phyloP scores from a whole-genome alignment of 495 filamentous ascomycete genomes.

The Thermothielavioides terrestris region DNA sequence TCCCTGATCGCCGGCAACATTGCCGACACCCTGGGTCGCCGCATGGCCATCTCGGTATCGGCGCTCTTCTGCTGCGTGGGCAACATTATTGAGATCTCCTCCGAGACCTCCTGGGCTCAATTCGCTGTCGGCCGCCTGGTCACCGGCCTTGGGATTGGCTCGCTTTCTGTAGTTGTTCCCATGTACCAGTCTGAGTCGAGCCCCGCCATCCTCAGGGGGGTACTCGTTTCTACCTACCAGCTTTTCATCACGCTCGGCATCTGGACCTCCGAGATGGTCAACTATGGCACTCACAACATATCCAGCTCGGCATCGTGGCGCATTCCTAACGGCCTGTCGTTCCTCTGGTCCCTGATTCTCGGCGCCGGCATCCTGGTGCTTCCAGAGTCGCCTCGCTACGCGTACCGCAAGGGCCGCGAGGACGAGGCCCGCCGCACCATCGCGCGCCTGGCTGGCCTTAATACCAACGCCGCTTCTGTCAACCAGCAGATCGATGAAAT shows the following conservation, averaged over 20 bases:
- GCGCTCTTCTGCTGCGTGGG: conserved; percentile 59
- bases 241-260: conserved; percentile 84
- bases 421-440: conserved; percentile 64
- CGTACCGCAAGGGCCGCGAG: conserved; percentile 54
- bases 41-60: conserved; percentile 45
- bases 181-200: conserved; percentile 68
- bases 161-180: conserved; percentile 60
- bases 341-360: conserved; percentile 68
- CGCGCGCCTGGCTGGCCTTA: conserved; percentile 61
- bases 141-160: conserved; percentile 61
- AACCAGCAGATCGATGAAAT: conserved; percentile 66
- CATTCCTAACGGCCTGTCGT: conserved; percentile 72
- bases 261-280: conserved; percentile 72
- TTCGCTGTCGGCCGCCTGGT: conserved; percentile 49
- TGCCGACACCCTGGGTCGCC: conserved; percentile 39
- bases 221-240: conserved; percentile 68
- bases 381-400: conserved; percentile 63
- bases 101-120: conserved; percentile 41
- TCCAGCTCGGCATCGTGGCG: conserved; percentile 57
- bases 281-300: conserved; percentile 58
- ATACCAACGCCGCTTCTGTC: conserved; percentile 53
- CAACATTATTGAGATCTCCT: conserved; percentile 57
- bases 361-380: conserved; percentile 61
- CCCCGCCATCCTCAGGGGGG: conserved; percentile 56
- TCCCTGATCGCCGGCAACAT: conserved; percentile 55